Conservation (phyloP, 129 eudicot species). For the Logfia minima region DNA sequence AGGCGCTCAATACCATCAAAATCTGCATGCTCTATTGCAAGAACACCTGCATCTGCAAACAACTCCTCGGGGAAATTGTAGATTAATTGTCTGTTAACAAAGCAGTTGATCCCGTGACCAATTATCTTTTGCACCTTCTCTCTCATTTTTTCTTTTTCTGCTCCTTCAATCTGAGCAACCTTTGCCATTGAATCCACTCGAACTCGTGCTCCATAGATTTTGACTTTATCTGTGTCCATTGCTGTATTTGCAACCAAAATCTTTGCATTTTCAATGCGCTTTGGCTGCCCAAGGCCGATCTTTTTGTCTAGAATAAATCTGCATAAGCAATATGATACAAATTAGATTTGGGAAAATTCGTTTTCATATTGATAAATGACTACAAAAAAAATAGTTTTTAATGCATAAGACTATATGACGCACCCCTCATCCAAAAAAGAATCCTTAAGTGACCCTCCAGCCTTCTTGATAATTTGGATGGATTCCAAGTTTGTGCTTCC, state of each 20-base stretch:
- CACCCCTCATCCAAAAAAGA: slow-evolving; percentile 93
- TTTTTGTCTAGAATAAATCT: slow-evolving; percentile 96
- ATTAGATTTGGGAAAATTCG: neutral
- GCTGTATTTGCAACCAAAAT: slow-evolving; percentile 94
- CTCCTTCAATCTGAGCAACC: slow-evolving; percentile 92
- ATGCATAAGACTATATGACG: neutral
- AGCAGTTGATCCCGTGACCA: slow-evolving; percentile 90
- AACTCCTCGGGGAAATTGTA: slow-evolving; percentile 97
- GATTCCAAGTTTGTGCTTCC: slow-evolving; percentile 93
- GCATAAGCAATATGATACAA: slow-evolving; percentile 6
- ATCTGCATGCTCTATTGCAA: slow-evolving; percentile 98
- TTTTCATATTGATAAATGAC: neutral
- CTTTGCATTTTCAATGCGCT: slow-evolving; percentile 92
- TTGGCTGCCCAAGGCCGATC: slow-evolving; percentile 94
- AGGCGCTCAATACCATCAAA: slow-evolving; percentile 95
- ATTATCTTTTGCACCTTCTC: slow-evolving; percentile 93
- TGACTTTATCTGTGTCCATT: slow-evolving; percentile 97
- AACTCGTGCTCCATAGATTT: slow-evolving; percentile 95
- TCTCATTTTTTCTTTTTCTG: slow-evolving; percentile 95
- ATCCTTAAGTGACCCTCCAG: slow-evolving; percentile 88
- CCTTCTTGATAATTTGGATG: slow-evolving; percentile 87
- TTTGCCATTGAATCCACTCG: slow-evolving; percentile 97
- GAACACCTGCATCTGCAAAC: slow-evolving; percentile 96
- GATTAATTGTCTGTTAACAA: slow-evolving; percentile 83
- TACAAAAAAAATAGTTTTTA: neutral